phyloP scores from a whole-genome alignment of 2,329 filamentous ascomycete genomes.

The Stachybotrys chartarum region DNA sequence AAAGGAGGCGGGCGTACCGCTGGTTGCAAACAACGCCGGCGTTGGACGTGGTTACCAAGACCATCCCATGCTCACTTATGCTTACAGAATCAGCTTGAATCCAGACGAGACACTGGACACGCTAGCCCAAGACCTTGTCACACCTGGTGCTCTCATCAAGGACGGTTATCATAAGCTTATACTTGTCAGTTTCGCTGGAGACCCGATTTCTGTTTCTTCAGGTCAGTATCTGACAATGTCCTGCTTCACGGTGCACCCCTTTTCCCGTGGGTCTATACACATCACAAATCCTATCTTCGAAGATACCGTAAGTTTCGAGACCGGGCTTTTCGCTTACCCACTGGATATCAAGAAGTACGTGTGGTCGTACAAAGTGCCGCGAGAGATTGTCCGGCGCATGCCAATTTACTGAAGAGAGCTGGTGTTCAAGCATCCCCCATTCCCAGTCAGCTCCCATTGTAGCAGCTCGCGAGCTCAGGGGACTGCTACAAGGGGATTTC shows the following conservation, averaged over 20 bases:
- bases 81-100: conserved; percentile 28
- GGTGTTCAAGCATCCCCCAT: too few species aligned
- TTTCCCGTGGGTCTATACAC: conserved; percentile 55
- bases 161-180: conserved; percentile 24
- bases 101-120: conserved; percentile 32
- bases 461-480: too few species aligned
- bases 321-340: conserved; percentile 41
- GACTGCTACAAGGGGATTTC: too few species aligned
- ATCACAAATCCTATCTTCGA: conserved; percentile 38
- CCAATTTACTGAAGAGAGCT: too few species aligned
- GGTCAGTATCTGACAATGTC: conserved; percentile 46
- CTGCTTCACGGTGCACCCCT: conserved; percentile 35
- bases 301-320: conserved; percentile 46
- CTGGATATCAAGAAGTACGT: conserved; percentile 19
- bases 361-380: neutral
- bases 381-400: too few species aligned
- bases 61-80: conserved; percentile 42
- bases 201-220: conserved; percentile 26
- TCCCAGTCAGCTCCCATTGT: too few species aligned
- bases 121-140: conserved; percentile 38
- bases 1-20: conserved; percentile 31
- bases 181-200: conserved; percentile 28
- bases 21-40: conserved; percentile 36
- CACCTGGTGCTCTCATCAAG: conserved; percentile 21
- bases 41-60: conserved; percentile 47